A percentile compares a stretch with the other conserved stretches of the same genome.
phyloP scores from a whole-genome alignment of 1,284 basidiomycete species.

The Meira nashicola region DNA sequence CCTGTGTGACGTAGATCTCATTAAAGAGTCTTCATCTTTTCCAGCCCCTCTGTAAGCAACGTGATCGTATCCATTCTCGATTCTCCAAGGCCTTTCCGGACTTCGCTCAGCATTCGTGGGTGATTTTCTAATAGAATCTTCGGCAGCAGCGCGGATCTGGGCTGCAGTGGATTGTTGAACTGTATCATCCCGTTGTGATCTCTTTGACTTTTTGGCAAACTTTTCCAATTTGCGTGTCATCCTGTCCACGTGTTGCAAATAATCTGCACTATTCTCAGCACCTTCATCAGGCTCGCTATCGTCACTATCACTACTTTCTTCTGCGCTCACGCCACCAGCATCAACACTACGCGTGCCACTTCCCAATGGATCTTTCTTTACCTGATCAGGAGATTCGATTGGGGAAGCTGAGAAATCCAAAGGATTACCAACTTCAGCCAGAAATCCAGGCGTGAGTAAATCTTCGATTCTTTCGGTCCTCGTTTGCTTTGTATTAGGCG shows the following conservation, averaged over 20 bases:
- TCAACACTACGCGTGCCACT: not conserved
- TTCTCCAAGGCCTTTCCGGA: not conserved
- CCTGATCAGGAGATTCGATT: not conserved
- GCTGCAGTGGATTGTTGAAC: constrained; percentile 7
- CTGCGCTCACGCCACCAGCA: not conserved
- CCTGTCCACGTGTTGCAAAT: constrained; percentile 25
- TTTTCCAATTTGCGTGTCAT: constrained; percentile 27
- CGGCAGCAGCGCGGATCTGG: not conserved
- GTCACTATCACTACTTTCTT: not conserved
- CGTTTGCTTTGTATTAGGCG: not conserved
- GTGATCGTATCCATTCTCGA: too few relatives aligned
- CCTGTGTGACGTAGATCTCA: constrained; percentile 1
- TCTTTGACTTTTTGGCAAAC: not conserved
- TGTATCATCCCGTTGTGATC: not conserved
- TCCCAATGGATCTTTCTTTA: not conserved
- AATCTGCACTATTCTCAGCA: constrained; percentile 22
- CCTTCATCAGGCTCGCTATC: not conserved
- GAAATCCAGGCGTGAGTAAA: constrained; percentile 7
- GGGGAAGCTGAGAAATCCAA: constrained; percentile 8
- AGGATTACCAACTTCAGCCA: constrained; percentile 7
- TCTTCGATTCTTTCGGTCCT: constrained; percentile 1
- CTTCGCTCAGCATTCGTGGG: not conserved
- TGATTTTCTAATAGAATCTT: not conserved
- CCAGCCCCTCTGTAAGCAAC: too few relatives aligned
- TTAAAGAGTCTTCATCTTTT: not conserved